These are phyloP conservation scores for Fusarium sp. DNA, from an alignment of 2,329 filamentous ascomycete species.

Conservation along the genomic window DNA sequence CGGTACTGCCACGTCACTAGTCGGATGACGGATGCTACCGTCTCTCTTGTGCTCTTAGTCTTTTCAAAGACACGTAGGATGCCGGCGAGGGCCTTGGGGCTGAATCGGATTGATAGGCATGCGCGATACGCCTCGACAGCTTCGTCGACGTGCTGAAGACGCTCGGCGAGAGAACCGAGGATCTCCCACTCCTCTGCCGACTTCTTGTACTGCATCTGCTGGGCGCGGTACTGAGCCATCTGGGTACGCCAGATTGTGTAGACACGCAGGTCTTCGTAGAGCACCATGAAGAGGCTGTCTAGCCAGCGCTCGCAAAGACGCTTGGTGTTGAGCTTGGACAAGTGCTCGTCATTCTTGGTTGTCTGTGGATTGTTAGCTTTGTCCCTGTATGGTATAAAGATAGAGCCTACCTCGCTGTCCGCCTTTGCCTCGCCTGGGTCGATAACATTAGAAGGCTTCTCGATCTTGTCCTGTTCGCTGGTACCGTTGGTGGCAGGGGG, in stretches of 20 bases:
- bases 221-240: constrained; percentile 93
- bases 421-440: constrained; percentile 77
- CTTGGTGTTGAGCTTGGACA: constrained; percentile 96
- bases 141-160: constrained; percentile 91
- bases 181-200: constrained; percentile 99
- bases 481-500: constrained; percentile 52
- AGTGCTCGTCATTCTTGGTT: constrained; percentile 73
- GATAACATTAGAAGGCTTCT: constrained; percentile 82
- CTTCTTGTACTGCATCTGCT: constrained; percentile 96
- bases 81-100: constrained; percentile 88
- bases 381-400: neutral
- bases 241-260: constrained; percentile 99
- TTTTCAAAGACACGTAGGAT: constrained; percentile 83
- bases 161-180: constrained; percentile 88
- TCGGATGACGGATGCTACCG: constrained; percentile 85
- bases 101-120: constrained; percentile 88
- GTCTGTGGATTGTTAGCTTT: constrained; percentile 54
- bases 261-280: constrained; percentile 96
- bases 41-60: constrained; percentile 80
- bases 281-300: constrained; percentile 98
- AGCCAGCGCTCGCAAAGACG: constrained; percentile 97
- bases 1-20: constrained; percentile 98
- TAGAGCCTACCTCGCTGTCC: constrained; percentile 70
- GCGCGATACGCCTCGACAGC: constrained; percentile 92
- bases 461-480: constrained; percentile 61